These are phyloP conservation scores for Pelargonium australe DNA, from an alignment of 441 rosid genomes.

Conservation along the genomic window DNA sequence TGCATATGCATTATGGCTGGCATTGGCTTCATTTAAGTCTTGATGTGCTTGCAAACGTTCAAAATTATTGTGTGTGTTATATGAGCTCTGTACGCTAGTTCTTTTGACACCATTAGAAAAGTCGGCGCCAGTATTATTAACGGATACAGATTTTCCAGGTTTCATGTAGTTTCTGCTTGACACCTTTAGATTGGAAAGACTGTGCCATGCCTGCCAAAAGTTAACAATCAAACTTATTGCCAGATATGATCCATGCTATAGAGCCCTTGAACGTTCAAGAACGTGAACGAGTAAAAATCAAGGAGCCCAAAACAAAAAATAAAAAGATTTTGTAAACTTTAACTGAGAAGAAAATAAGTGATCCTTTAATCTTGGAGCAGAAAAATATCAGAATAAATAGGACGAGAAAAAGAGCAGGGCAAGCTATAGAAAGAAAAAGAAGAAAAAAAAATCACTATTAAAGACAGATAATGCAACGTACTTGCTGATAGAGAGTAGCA, in stretches of 20 bases:
- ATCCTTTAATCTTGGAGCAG: background rate
- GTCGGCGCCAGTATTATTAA: constrained; percentile 32
- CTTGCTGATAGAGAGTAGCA: too few species aligned
- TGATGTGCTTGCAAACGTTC: constrained; percentile 26
- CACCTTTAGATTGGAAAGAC: constrained; percentile 62
- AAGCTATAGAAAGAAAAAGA: constrained; percentile 2
- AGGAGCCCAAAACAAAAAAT: background rate
- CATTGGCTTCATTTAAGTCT: constrained; percentile 24
- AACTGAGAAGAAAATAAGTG: background rate
- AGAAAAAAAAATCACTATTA: background rate
- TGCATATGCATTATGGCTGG: constrained; percentile 26
- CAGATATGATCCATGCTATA: background rate
- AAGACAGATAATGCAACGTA: background rate
- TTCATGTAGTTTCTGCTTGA: constrained; percentile 49
- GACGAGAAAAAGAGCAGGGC: background rate
- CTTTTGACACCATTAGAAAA: constrained; percentile 29
- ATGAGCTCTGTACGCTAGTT: constrained; percentile 29
- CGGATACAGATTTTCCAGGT: constrained; percentile 64
- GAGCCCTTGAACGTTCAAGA: background rate
- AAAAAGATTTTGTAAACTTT: background rate
- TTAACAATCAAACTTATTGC: constrained; percentile 9
- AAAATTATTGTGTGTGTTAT: constrained; percentile 26
- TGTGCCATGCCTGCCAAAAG: constrained; percentile 71
- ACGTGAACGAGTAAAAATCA: background rate
- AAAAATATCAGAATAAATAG: background rate